These are phyloP conservation scores for Sicyos edulis DNA, from an alignment of 306 rosid species.

Conservation along the genomic window DNA sequence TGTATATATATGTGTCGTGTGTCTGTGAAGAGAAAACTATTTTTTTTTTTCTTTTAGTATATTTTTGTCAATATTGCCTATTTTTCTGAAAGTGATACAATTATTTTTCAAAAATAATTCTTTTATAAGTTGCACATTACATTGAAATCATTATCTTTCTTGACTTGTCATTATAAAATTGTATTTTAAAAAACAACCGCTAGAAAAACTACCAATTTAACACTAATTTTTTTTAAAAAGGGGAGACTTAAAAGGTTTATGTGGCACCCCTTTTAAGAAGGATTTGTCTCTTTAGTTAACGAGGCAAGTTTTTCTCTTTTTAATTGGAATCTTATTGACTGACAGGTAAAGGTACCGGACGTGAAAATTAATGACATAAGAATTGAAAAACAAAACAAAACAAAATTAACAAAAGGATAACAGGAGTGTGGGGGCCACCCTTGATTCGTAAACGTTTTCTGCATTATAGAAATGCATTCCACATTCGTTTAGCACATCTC, in stretches of 20 bases:
- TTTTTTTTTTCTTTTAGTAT: background rate
- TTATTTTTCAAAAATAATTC: background rate
- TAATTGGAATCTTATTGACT: constrained; percentile 13
- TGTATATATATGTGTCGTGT: too few relatives aligned
- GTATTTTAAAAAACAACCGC: background rate
- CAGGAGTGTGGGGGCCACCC: too few relatives aligned
- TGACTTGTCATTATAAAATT: background rate
- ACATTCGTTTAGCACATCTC: too few relatives aligned
- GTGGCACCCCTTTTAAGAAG: too few relatives aligned
- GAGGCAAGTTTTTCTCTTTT: too few relatives aligned
- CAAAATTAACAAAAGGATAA: too few relatives aligned
- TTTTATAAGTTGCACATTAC: background rate
- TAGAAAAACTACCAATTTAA: background rate
- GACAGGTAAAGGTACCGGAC: background rate
- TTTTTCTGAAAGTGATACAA: background rate
- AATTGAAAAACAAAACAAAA: background rate
- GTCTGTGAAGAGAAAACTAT: background rate
- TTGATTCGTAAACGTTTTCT: too few relatives aligned
- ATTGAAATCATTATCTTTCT: background rate
- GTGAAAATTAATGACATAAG: background rate
- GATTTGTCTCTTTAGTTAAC: too few relatives aligned
- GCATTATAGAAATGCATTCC: too few relatives aligned
- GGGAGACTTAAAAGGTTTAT: too few relatives aligned
- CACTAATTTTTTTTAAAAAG: background rate
- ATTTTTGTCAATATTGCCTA: background rate